Evolutionary conservation across 2,329 filamentous ascomycete species (phyloP).

Genomic region (Fonsecaea pugnacius): DNA sequence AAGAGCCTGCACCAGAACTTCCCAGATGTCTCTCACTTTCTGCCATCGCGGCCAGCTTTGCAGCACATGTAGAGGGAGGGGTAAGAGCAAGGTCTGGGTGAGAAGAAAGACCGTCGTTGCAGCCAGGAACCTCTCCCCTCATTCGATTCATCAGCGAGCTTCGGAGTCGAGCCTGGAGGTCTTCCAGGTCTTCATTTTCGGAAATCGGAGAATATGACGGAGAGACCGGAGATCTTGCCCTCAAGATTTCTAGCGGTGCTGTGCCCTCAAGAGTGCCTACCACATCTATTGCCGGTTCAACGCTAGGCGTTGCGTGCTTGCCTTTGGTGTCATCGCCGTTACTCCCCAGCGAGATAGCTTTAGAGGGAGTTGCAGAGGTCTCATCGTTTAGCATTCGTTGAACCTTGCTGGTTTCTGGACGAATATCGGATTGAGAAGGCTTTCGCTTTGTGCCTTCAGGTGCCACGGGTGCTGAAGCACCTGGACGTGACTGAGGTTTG

Average conservation of each 20-base stretch:
- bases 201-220: constrained; percentile 20
- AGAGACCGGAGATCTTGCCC: constrained; percentile 4
- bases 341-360: not conserved
- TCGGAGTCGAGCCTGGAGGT: constrained; percentile 11
- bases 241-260: not conserved
- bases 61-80: not conserved
- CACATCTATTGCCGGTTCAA: no score
- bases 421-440: constrained; percentile 20
- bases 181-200: constrained; percentile 20
- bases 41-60: not conserved
- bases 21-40: not conserved
- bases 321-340: not conserved
- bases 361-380: not conserved
- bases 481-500: not conserved
- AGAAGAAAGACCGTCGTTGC: not conserved
- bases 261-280: not conserved
- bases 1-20: not conserved
- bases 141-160: not conserved
- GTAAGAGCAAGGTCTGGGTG: not conserved
- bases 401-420: constrained; percentile 7
- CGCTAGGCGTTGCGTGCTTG: not conserved
- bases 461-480: not conserved
- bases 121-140: constrained; percentile 5
- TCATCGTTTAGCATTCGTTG: not conserved
- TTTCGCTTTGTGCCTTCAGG: constrained; percentile 14